Percentiles rank a stretch among this genome's conserved stretches.
phyloP scores from a whole-genome alignment of 495 filamentous ascomycete genomes.

The Aspergillus nanangensis region DNA sequence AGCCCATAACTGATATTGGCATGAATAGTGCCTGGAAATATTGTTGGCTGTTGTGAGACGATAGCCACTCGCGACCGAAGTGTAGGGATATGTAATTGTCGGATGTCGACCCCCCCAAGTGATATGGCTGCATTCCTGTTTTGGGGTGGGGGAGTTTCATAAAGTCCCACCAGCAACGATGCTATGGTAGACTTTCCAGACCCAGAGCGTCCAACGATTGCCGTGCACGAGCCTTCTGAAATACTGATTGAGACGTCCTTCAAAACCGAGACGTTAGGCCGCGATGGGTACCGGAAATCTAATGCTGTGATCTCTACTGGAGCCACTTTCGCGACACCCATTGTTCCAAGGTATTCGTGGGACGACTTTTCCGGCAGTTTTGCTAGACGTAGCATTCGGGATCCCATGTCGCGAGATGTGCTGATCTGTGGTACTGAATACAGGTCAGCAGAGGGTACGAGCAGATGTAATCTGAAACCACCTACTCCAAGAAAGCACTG shows the following conservation, averaged over 20 bases:
- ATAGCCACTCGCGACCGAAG: constrained; percentile 68
- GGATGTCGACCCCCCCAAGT: constrained; percentile 52
- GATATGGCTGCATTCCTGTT: constrained; percentile 37
- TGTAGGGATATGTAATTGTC: constrained; percentile 51
- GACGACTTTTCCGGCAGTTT: constrained; percentile 45
- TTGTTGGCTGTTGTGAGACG: constrained; percentile 72
- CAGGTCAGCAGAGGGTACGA: constrained; percentile 4
- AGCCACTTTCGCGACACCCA: constrained; percentile 43
- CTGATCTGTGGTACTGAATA: constrained; percentile 69
- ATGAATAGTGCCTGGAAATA: constrained; percentile 69
- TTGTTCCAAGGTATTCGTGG: constrained; percentile 55
- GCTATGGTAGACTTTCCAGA: constrained; percentile 87
- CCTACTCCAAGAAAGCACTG: constrained; percentile 59
- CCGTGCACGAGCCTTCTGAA: constrained; percentile 54
- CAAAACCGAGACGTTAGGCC: constrained; percentile 50
- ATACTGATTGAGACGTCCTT: constrained; percentile 58
- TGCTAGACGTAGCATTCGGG: constrained; percentile 68
- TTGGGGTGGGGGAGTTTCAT: constrained; percentile 34
- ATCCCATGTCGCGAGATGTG: constrained; percentile 65
- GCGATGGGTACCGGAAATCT: constrained; percentile 65
- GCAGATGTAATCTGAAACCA: background rate
- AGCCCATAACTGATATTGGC: constrained; percentile 83
- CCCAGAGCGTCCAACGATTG: constrained; percentile 79
- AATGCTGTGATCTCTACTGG: constrained; percentile 59
- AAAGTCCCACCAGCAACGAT: constrained; percentile 67